Evolutionary conservation across 441 rosid species (phyloP).

Genomic region (Mallotus japonicus): DNA sequence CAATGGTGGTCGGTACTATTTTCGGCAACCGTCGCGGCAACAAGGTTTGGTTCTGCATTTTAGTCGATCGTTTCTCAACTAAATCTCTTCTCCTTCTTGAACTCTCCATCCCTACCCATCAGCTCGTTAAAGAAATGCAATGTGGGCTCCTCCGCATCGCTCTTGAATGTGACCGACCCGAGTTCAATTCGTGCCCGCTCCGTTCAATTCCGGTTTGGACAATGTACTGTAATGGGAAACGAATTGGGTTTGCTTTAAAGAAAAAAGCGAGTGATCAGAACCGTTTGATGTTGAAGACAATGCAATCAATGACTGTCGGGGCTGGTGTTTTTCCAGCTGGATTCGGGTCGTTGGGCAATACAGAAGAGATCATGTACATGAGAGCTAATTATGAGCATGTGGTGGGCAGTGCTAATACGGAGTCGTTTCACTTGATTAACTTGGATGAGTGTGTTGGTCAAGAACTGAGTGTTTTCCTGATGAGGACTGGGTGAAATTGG

Average conservation of each 20-base stretch:
- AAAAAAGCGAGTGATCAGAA: constrained; percentile 45
- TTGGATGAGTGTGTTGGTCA: constrained; percentile 64
- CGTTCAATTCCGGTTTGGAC: constrained; percentile 70
- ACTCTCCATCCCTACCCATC: constrained; percentile 63
- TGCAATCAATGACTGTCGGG: constrained; percentile 72
- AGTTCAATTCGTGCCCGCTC: constrained; percentile 48
- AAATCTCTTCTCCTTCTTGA: constrained; percentile 72
- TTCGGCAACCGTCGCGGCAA: constrained; percentile 83
- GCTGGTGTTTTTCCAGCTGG: constrained; percentile 70
- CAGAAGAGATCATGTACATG: constrained; percentile 75
- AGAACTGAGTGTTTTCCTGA: constrained; percentile 82
- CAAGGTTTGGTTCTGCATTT: constrained; percentile 84
- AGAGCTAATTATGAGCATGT: constrained; percentile 79
- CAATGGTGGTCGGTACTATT: constrained; percentile 82
- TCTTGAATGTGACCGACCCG: constrained; percentile 57
- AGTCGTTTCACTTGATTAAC: constrained; percentile 75
- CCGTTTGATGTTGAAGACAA: constrained; percentile 50
- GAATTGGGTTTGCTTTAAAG: constrained; percentile 56
- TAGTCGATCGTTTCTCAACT: constrained; percentile 64
- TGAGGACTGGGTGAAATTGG: constrained; percentile 35
- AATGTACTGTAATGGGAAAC: constrained; percentile 63
- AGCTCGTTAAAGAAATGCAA: constrained; percentile 68
- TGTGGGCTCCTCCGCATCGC: constrained; percentile 72
- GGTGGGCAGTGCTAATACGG: constrained; percentile 63
- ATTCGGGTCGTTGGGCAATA: constrained; percentile 35